Base-by-base conservation (phyloP, 1,139 yeast species). In the Debaryomycetaceae sp. region DNA sequence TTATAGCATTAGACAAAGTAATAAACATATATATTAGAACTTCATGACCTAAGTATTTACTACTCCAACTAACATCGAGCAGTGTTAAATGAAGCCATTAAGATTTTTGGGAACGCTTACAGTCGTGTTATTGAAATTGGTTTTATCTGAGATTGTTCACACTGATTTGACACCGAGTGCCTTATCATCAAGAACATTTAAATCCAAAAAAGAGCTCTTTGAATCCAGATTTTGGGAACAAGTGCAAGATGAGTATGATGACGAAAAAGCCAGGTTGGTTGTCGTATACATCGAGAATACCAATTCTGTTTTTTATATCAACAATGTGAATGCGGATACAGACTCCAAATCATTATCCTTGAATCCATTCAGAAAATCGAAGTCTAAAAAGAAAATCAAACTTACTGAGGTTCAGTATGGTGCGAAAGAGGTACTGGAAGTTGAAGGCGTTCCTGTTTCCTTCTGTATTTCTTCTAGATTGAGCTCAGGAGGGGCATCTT, bases 381-480 rank as follows among this genome's bases (percentile, higher is more conserved):
- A 6, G 6, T 11, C 9, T 9, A 42, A 42, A 20, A 44, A 53
- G 22, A 41, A 43, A 3, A 49, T 60, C 1, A 52, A 50, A 24
- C 34, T 60, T 39, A 41, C 51, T 2, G 62, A 60, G 40, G 60
- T 59, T 1, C 52, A 53, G 36, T 56, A 50, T 40, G 63, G 63
- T 1, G 49, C 43, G 6, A 37, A 44, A 5, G 38, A 42, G 9
- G 20, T 24, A 4, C 24, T 27, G 1, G 23, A 34, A 4, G 24
- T 49, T 3, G 33, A 36, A 7, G 51, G 50, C 14, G 43, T 50
- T 4, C 60, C 64, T 7, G 45, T 57, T 9, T 55, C 62, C 9
- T 44, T 42, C 24, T 58, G 64, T 40, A 44, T 53, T 8, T 56
- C 62, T 3, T 48, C 62, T 3, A 43, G 39, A 24, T 45, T 53